A percentile compares a stretch with the other conserved stretches of the same genome.
These are phyloP conservation scores for Pseudocercospora crystallina DNA, from an alignment of 2,329 filamentous ascomycete species.

Conservation along the genomic window DNA sequence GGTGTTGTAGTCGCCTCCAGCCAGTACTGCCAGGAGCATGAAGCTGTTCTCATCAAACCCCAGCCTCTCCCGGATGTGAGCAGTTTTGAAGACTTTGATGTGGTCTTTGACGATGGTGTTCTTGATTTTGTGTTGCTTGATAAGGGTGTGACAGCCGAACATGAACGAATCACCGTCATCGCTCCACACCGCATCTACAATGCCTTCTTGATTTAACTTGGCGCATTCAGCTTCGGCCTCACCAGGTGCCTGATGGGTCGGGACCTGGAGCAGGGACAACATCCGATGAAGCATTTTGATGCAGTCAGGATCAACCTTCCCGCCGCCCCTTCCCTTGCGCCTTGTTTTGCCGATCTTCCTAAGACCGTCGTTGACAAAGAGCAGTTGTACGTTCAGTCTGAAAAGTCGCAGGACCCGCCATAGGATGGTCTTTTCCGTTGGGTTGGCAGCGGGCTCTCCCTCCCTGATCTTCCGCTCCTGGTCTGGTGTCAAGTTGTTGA, in stretches of 20 bases:
- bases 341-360: conserved; percentile 35
- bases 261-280: conserved; percentile 42
- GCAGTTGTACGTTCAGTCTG: conserved; percentile 50
- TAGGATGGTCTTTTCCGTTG: conserved; percentile 44
- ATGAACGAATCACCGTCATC: conserved; percentile 50
- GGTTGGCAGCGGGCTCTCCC: conserved; percentile 39
- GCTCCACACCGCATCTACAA: conserved; percentile 52
- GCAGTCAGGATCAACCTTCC: conserved; percentile 36
- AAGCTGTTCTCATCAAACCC: conserved; percentile 39
- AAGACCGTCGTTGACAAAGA: conserved; percentile 58
- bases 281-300: conserved; percentile 37
- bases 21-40: conserved; percentile 43
- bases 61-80: conserved; percentile 29
- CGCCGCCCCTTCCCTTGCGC: conserved; percentile 26
- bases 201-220: conserved; percentile 41
- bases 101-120: conserved; percentile 35
- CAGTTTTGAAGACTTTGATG: conserved; percentile 35
- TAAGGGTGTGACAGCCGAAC: conserved; percentile 48
- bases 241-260: conserved; percentile 46
- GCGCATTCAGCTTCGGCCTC: conserved; percentile 52
- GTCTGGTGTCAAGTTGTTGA: conserved; percentile 41
- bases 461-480: conserved; percentile 38
- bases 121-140: conserved; percentile 31
- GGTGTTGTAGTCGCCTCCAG: conserved; percentile 43
- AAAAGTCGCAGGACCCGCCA: conserved; percentile 48